Percentiles rank a stretch among this genome's conserved stretches.
These are phyloP conservation scores for Phytophthora nicotianae DNA, from an alignment of 352 stramenopile genomes.

Conservation along the genomic window DNA sequence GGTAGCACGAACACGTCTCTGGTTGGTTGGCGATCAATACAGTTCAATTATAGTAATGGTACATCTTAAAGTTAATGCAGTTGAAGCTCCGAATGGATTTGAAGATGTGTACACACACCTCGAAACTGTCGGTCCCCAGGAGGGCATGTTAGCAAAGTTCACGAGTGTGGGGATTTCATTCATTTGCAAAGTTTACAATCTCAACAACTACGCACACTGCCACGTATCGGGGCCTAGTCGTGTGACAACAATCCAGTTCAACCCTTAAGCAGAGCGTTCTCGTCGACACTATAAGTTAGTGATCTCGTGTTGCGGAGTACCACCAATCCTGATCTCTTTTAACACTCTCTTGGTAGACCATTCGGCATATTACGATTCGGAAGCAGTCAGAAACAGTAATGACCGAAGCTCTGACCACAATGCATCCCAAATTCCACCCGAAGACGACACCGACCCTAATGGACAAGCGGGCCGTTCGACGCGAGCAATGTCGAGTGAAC, in stretches of 20 bases:
- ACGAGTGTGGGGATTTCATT: too few relatives aligned
- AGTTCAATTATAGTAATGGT: too few relatives aligned
- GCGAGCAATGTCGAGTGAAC: conserved; percentile 26
- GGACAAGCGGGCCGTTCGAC: conserved; percentile 20
- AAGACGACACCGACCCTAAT: conserved; percentile 9
- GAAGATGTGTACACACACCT: conserved; percentile 7
- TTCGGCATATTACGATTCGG: conserved; percentile 11
- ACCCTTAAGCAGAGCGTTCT: neutral
- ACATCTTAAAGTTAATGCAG: too few relatives aligned
- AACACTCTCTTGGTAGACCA: conserved; percentile 8
- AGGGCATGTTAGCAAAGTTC: neutral
- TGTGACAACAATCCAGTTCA: neutral
- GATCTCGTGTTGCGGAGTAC: conserved; percentile 9
- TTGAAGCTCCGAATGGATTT: conserved; percentile 19
- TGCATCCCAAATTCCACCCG: conserved; percentile 9
- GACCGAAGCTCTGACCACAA: conserved; percentile 8
- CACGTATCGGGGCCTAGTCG: neutral
- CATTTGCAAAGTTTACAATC: conserved; percentile 15
- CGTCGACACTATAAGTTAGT: conserved; percentile 11
- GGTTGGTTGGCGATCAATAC: too few relatives aligned
- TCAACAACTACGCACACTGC: neutral
- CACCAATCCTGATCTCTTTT: conserved; percentile 13
- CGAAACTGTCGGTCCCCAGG: neutral
- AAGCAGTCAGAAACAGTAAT: conserved; percentile 8
- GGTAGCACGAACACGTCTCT: too few relatives aligned